phyloP scores from a whole-genome alignment of 2,329 filamentous ascomycete species.

The Curvularia lunata region DNA sequence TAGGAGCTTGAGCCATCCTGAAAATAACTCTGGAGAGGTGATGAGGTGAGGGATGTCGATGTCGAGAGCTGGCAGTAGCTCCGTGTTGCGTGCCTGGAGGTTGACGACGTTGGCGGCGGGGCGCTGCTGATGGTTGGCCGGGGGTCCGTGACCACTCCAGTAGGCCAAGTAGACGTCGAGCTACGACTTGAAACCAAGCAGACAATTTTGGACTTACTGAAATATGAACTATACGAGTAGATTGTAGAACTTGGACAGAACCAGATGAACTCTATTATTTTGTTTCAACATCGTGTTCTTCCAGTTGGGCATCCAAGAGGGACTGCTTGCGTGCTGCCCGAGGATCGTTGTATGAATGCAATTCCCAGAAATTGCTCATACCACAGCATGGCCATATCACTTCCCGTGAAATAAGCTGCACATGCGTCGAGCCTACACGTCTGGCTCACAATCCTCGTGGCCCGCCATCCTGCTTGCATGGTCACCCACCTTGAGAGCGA shows the following conservation, averaged over 20 bases:
- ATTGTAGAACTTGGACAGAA: neutral
- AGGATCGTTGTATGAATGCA: neutral
- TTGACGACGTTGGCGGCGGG: conserved; percentile 41
- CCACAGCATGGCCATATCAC: neutral
- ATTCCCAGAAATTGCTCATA: neutral
- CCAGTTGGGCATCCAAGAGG: neutral
- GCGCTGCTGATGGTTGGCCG: conserved; percentile 25
- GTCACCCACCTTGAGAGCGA: conserved; percentile 17
- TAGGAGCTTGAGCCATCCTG: conserved; percentile 58
- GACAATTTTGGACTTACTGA: neutral
- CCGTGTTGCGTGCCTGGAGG: conserved; percentile 24
- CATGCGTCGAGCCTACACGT: neutral
- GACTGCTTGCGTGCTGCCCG: neutral
- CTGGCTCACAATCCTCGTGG: conserved; percentile 1
- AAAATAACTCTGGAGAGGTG: conserved; percentile 23
- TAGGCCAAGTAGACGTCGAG: conserved; percentile 21
- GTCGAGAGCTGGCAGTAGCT: conserved; percentile 22
- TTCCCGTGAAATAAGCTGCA: too few relatives aligned
- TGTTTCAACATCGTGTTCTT: neutral
- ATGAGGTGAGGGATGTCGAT: conserved; percentile 15
- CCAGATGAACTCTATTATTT: neutral
- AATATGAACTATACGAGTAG: neutral
- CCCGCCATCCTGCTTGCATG: conserved; percentile 13
- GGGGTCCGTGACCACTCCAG: conserved; percentile 30
- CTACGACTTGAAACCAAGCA: conserved; percentile 8